phyloP scores from a whole-genome alignment of 345 rosid species.

The Geranium brycei region DNA sequence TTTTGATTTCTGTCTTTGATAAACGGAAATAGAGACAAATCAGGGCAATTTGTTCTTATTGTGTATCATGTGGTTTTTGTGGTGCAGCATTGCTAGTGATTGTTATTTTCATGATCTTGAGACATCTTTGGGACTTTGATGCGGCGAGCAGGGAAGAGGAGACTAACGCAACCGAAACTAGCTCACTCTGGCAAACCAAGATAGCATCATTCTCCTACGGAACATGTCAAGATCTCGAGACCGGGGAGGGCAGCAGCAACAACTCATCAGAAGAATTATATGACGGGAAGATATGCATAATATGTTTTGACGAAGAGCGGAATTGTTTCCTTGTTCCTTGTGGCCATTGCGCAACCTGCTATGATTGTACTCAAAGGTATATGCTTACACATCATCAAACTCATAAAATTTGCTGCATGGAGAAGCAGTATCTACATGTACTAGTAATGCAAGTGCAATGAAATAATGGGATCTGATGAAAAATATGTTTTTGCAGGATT shows the following conservation, averaged over 20 bases:
- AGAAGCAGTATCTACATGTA: no score
- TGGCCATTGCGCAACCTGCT: constrained; percentile 49
- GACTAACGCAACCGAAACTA: constrained; percentile 11
- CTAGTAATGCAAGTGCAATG: no score
- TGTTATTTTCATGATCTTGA: constrained; percentile 16
- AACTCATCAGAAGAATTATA: constrained; percentile 38
- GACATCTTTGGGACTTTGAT: constrained; percentile 18
- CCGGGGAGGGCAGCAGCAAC: constrained; percentile 17
- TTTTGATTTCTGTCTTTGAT: no score
- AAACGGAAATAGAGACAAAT: no score
- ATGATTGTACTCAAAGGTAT: constrained; percentile 44
- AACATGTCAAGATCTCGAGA: constrained; percentile 26
- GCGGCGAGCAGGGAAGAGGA: constrained; percentile 3
- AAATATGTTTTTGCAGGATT: constrained; percentile 19
- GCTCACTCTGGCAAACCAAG: constrained; percentile 16
- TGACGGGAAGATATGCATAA: constrained; percentile 37
- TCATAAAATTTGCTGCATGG: no score
- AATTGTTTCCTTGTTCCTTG: constrained; percentile 55
- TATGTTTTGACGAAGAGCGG: constrained; percentile 46
- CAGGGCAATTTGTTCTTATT: no score
- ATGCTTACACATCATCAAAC: background rate
- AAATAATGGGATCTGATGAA: no score
- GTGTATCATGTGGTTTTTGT: no score
- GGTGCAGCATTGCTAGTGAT: constrained; percentile 20
- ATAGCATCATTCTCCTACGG: constrained; percentile 13